Conservation (phyloP, 2,329 filamentous ascomycete genomes). For the Alternaria incomplexa region DNA sequence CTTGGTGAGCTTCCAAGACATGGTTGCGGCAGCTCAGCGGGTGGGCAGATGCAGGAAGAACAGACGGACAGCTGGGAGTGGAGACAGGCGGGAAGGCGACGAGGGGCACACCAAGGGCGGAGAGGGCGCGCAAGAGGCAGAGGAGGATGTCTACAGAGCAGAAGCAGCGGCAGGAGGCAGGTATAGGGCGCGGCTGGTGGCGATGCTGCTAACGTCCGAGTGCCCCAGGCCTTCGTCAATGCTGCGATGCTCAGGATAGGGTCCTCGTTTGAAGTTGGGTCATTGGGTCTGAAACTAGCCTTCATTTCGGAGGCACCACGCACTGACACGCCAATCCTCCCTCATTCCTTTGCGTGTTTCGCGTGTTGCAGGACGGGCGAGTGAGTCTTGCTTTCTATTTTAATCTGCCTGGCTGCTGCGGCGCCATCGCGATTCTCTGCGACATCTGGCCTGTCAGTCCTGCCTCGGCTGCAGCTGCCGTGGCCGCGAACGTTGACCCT, state of each 20-base stretch:
- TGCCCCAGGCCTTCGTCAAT: conserved; percentile 18
- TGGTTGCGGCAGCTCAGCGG: conserved; percentile 49
- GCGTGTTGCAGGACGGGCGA: conserved; percentile 12
- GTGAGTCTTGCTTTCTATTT: conserved; percentile 10
- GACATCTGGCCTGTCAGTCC: conserved; percentile 1
- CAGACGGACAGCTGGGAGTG: conserved; percentile 17
- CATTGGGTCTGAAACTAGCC: conserved; percentile 20
- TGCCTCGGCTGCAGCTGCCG: conserved; percentile 31
- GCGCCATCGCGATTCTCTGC: conserved; percentile 7
- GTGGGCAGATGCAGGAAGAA: conserved; percentile 17
- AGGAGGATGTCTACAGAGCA: not conserved
- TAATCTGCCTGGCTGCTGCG: not conserved
- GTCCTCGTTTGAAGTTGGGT: conserved; percentile 23
- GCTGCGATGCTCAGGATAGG: conserved; percentile 16
- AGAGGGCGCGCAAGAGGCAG: not conserved
- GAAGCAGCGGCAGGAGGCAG: not conserved
- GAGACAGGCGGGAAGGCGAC: conserved; percentile 20
- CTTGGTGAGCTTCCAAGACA: conserved; percentile 82
- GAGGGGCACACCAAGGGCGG: conserved; percentile 12
- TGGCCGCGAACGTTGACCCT: conserved; percentile 16
- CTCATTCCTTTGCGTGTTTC: conserved; percentile 26
- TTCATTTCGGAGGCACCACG: conserved; percentile 18
- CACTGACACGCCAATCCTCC: conserved; percentile 23
- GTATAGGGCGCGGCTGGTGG: conserved; percentile 25
- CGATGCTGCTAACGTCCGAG: conserved; percentile 24